Base-by-base conservation (phyloP, 208 protist species). In the Acanthamoeba sp. region DNA sequence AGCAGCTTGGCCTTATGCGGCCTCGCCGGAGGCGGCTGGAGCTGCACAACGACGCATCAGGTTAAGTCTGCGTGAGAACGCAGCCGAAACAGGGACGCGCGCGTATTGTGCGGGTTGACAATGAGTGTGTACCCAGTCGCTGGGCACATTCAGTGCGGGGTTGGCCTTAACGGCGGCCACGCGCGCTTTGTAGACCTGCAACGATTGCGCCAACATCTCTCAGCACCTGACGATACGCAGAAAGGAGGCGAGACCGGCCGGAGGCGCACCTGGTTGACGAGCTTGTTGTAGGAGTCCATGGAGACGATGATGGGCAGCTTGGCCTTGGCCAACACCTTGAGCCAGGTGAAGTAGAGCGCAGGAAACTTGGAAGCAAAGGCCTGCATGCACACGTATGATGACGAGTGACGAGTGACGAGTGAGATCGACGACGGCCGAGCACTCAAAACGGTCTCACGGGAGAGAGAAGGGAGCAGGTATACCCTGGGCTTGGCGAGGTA, bases 341-440 rank as follows among this genome's bases (percentile, higher is more conserved):
- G 95, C 14, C 97, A 97, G 29, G 98, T 98, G 73, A 98, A 97
- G 85, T 98, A 95, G 95, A 98, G 99, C 0, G 40, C 87, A 1
- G 87, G 87, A 18, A 92, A 92, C 40, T 78, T 92, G 80, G 50
- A 88, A 22, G 48, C 80, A 45, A 88, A 88, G 18, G 40, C 50
- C 50, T 88, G 27, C 1, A 59, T 2, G 45, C 12, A 57, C 4
- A 18, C 14, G 40, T 5, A 22, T 62, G 20, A n/a, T n/a, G n/a
- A n/a, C n/a, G n/a, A n/a, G n/a, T n/a, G n/a, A n/a, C n/a, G n/a
- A n/a, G n/a, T n/a, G n/a, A n/a, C n/a, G n/a, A n/a, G n/a, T n/a
- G n/a, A n/a, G n/a, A 12, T 62, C 55, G 55, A 22, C 12, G 55
- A 62, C 16, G 16, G 12, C 55, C 12, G 55, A n/a, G n/a, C n/a